Conservation (phyloP, 2,329 filamentous ascomycete species). For the Neonectria neomacrospora region DNA sequence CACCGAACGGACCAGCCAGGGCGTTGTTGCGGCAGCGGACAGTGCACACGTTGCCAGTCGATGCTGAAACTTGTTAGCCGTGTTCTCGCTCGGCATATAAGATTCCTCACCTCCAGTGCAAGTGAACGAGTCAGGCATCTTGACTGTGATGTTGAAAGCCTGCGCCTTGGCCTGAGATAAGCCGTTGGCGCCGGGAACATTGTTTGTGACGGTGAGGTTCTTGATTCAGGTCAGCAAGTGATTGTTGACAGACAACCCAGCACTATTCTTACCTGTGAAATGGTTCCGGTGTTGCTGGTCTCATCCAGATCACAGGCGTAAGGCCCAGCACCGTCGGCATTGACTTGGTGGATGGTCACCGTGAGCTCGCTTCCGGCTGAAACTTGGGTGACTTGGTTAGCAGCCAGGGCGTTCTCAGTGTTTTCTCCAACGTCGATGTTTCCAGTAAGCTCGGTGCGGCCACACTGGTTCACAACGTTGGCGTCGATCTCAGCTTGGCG, state of each 20-base stretch:
- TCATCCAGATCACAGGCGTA: slow-evolving; percentile 65
- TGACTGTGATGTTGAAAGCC: slow-evolving; percentile 66
- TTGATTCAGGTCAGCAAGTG: slow-evolving; percentile 5
- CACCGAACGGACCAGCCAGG: slow-evolving; percentile 66
- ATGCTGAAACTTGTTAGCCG: slow-evolving; percentile 48
- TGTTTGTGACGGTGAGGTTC: slow-evolving; percentile 65
- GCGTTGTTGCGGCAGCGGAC: slow-evolving; percentile 70
- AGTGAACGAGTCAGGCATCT: slow-evolving; percentile 60
- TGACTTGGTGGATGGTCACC: slow-evolving; percentile 76
- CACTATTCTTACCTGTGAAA: slow-evolving; percentile 22
- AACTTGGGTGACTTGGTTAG: slow-evolving; percentile 60
- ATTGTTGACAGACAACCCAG: not conserved
- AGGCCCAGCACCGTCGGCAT: slow-evolving; percentile 72
- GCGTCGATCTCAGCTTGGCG: slow-evolving; percentile 63
- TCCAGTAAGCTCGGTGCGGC: slow-evolving; percentile 68
- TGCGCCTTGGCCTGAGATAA: slow-evolving; percentile 66
- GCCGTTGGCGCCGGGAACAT: slow-evolving; percentile 68
- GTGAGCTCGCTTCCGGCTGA: slow-evolving; percentile 55
- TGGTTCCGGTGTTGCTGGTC: slow-evolving; percentile 53
- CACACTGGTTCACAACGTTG: slow-evolving; percentile 69
- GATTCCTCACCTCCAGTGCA: slow-evolving; percentile 62
- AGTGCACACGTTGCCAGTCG: slow-evolving; percentile 68
- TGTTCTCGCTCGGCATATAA: accelerated
- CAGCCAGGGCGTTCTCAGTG: slow-evolving; percentile 62
- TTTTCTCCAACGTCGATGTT: slow-evolving; percentile 70